phyloP scores from a whole-genome alignment of 139 green algal species.

The Diplosphaera chodatii region DNA sequence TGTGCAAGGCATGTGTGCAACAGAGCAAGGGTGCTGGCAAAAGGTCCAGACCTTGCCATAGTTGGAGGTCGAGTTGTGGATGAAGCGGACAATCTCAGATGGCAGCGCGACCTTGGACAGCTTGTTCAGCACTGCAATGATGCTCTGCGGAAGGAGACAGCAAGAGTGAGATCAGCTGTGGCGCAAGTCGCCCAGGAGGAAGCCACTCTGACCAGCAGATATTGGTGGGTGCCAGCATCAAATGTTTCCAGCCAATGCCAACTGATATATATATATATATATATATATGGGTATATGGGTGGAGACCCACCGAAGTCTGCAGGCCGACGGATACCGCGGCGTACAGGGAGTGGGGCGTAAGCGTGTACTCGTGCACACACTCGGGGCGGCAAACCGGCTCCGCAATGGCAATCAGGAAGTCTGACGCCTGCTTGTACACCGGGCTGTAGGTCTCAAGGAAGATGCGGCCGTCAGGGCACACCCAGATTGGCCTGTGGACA shows the following conservation, averaged over 20 bases:
- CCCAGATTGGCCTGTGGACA: constrained; percentile 81
- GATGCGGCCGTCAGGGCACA: constrained; percentile 89
- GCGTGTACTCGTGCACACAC: constrained; percentile 87
- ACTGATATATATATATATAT: no score
- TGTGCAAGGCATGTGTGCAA: no score
- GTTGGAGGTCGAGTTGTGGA: constrained; percentile 82
- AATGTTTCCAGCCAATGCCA: no score
- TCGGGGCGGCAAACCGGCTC: constrained; percentile 90
- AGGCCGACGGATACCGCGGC: constrained; percentile 94
- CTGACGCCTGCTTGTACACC: constrained; percentile 94
- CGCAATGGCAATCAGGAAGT: constrained; percentile 97
- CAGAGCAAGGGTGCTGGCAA: no score
- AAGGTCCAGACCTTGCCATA: constrained; percentile 80
- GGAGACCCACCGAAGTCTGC: constrained; percentile 41
- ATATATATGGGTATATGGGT: no score
- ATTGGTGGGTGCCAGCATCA: no score
- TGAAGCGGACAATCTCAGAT: constrained; percentile 70
- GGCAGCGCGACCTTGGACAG: constrained; percentile 70
- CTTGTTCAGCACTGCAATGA: constrained; percentile 82
- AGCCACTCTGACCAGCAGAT: no score
- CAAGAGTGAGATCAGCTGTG: no score
- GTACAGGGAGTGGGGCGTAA: constrained; percentile 96
- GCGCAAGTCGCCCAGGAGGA: no score
- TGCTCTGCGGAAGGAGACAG: no score
- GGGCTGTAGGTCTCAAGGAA: constrained; percentile 95